These are phyloP conservation scores for Candida coquimbonensis DNA, from an alignment of 805 yeast genomes.

Conservation along the genomic window DNA sequence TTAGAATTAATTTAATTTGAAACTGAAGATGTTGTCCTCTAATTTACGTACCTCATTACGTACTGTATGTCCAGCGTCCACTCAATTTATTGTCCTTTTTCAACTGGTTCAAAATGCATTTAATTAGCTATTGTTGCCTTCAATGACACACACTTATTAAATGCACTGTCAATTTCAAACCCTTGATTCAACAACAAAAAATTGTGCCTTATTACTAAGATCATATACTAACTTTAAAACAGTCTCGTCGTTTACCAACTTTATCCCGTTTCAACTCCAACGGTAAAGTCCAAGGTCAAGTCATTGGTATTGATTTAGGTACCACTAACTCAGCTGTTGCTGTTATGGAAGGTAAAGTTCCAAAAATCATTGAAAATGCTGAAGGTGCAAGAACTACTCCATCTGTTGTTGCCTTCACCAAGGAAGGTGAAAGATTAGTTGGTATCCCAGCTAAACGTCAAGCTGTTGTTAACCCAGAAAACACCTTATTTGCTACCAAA, in stretches of 20 bases:
- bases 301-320: constrained; percentile 79
- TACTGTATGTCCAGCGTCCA: constrained; percentile 14
- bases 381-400: constrained; percentile 65
- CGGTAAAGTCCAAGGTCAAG: constrained; percentile 41
- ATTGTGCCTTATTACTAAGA: neutral
- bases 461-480: constrained; percentile 68
- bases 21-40: constrained; percentile 21
- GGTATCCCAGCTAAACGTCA: constrained; percentile 78
- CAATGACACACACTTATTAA: too few species aligned
- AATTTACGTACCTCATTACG: constrained; percentile 23
- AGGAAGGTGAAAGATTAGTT: constrained; percentile 43
- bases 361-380: constrained; percentile 69
- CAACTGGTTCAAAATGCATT: neutral
- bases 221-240: constrained; percentile 9
- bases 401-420: constrained; percentile 58
- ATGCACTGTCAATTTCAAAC: neutral
- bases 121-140: too few species aligned
- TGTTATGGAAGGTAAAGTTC: constrained; percentile 34
- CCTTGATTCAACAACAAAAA: neutral
- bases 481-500: constrained; percentile 78
- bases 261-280: constrained; percentile 40
- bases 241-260: constrained; percentile 23
- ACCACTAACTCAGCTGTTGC: constrained; percentile 91
- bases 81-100: neutral
- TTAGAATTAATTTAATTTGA: neutral